Percentiles rank a stretch among this genome's conserved stretches.
These are phyloP conservation scores for Wickerhamomyces strasburgensis DNA, from an alignment of 805 yeast species.

Conservation along the genomic window DNA sequence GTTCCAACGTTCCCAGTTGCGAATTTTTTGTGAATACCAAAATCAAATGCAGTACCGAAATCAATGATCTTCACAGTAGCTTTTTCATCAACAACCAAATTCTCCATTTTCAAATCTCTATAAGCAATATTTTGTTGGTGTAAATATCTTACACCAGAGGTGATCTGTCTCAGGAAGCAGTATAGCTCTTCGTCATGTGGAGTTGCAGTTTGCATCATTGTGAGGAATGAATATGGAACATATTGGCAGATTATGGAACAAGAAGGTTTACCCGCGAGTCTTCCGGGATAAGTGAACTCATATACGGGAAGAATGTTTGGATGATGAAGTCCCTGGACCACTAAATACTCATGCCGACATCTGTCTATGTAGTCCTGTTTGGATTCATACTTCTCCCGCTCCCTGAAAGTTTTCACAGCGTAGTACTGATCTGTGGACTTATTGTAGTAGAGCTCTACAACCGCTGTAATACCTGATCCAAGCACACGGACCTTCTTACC, in stretches of 20 bases:
- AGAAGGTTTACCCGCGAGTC: too few species aligned
- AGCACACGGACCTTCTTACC: conserved; percentile 18
- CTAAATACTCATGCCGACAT: conserved; percentile 70
- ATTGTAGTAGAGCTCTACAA: conserved; percentile 28
- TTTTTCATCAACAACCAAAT: conserved; percentile 67
- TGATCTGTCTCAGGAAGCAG: conserved; percentile 79
- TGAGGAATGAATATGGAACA: conserved; percentile 82
- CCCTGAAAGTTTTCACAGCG: conserved; percentile 44
- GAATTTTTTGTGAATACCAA: conserved; percentile 43
- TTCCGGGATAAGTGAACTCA: too few species aligned
- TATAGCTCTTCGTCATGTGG: conserved; percentile 59
- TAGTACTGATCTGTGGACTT: conserved; percentile 13
- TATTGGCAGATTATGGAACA: conserved; percentile 82
- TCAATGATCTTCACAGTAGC: conserved; percentile 85
- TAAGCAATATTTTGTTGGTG: conserved; percentile 82
- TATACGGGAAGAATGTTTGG: conserved; percentile 70
- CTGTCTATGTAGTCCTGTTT: conserved; percentile 64
- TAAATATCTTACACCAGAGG: conserved; percentile 66
- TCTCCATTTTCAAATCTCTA: conserved; percentile 87
- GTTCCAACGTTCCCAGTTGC: conserved; percentile 89
- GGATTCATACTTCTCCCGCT: conserved; percentile 46
- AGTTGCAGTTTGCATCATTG: conserved; percentile 77
- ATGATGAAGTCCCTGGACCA: conserved; percentile 66
- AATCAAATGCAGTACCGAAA: conserved; percentile 84
- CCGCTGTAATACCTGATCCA: conserved; percentile 32